Base-by-base conservation (phyloP, 129 eudicot species). In the Oenanthe sinensis region DNA sequence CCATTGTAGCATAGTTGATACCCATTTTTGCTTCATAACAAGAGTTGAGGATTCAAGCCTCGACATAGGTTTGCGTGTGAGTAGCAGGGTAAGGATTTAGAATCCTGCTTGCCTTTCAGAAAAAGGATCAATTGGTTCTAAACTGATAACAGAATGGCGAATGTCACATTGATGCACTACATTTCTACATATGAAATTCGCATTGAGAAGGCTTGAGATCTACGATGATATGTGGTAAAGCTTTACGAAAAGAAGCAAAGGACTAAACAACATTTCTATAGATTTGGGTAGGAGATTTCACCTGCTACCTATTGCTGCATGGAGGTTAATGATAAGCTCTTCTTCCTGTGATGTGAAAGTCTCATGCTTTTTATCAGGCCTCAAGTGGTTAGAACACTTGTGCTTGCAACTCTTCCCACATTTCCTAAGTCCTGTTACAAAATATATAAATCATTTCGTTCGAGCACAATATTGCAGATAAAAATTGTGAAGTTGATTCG, bases 281-380 rank as follows among this genome's bases (percentile, higher is more conserved):
- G 43, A 70, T 70, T 39, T 8, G 75, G 6, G 13, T 39, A 37
- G 24, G 14, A 70, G 75, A 70, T 39, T 5, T 15, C 43, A 91
- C 98, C 98, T 95, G 94, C 96, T 91, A 10, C 98, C 98, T 49
- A 95, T 88, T 22, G 97, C 87, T n/a, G 92, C 85, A 87, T 95
- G 98, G 70, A 95, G 94, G 84, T 88, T 89, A 84, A 95, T 88
- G 71, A 95, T 89, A 78, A 88, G 74, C 82, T 95, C 97, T 82
- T 94, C 98, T 81, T 91, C 98, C 76, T 95, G 87, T 26, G 90
- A 96, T 11, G 94, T 89, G 86, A 95, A 95, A 82, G 80, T 85
- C 77, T 88, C 90, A 36, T 79, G 85, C 65, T 68, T 82, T 8
- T 85, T 68, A 80, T 91, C 97, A 30, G 82, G 80, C 82, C 83